A percentile compares a stretch with the other conserved stretches of the same genome.
phyloP scores from a whole-genome alignment of 208 protist species.

The Crithidia thermophila region DNA sequence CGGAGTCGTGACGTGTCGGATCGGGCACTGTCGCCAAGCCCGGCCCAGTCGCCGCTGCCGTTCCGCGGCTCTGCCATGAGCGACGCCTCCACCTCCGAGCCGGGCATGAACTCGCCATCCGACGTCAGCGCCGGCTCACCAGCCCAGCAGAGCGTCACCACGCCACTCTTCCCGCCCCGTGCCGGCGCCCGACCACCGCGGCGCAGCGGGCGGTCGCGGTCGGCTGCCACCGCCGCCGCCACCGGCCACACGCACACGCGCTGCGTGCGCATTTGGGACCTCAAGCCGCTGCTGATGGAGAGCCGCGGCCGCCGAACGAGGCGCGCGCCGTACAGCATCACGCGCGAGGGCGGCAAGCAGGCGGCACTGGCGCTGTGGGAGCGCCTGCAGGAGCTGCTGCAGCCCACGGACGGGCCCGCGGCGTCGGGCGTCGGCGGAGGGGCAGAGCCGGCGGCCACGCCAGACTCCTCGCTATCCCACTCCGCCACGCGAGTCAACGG shows the following conservation, averaged over 20 bases:
- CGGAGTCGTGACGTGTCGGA: background rate
- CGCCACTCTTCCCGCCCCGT: conserved; percentile 16
- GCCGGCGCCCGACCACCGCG: conserved; percentile 13
- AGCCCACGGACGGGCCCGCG: conserved; percentile 15
- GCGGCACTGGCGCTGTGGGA: conserved; percentile 46
- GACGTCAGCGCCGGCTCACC: background rate
- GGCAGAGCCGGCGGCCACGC: background rate
- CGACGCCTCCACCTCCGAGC: conserved; percentile 29
- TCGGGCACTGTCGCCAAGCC: background rate
- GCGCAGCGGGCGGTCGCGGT: conserved; percentile 14
- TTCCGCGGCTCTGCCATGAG: conserved; percentile 1
- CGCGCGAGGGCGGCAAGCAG: conserved; percentile 19
- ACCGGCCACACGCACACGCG: conserved; percentile 42
- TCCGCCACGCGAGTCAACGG: background rate
- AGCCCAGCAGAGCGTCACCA: background rate
- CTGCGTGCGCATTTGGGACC: conserved; percentile 63
- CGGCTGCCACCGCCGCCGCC: background rate
- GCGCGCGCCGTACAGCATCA: conserved; percentile 24
- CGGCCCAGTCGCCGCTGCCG: conserved; percentile 8
- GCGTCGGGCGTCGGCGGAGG: background rate
- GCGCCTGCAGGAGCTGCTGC: conserved; percentile 45
- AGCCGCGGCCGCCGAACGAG: conserved; percentile 31
- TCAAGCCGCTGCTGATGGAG: conserved; percentile 70
- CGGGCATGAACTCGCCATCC: conserved; percentile 13
- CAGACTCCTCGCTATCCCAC: background rate